Evolutionary conservation across 176 grass and related monocot species (phyloP).

Genomic region (Stipa capillata): DNA sequence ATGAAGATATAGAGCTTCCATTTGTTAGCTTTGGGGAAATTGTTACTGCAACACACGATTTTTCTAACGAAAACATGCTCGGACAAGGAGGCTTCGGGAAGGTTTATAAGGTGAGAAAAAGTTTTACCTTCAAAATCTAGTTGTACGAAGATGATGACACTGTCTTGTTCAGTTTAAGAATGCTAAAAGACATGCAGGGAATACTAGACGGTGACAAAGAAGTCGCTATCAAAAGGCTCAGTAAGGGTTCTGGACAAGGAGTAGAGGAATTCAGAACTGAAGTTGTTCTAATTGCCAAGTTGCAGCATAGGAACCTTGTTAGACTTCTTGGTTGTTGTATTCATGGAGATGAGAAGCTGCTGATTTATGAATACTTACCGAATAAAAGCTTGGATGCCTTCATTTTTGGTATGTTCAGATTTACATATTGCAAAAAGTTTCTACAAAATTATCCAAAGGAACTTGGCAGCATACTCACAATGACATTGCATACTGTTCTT

Average conservation of each 20-base stretch:
- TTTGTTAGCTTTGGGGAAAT: conserved; percentile 35
- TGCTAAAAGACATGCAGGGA: conserved; percentile 12
- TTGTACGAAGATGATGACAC: background rate
- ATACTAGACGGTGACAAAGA: background rate
- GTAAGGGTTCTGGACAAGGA: conserved; percentile 42
- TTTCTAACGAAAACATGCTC: conserved; percentile 27
- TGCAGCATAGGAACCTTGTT: conserved; percentile 37
- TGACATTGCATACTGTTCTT: background rate
- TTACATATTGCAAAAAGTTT: background rate
- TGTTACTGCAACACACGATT: conserved; percentile 35
- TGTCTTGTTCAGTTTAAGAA: background rate
- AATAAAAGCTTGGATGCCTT: conserved; percentile 39
- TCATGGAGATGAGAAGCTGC: conserved; percentile 40
- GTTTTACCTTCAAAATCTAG: background rate
- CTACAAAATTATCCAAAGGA: background rate
- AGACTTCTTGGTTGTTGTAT: conserved; percentile 41
- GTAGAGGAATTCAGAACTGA: conserved; percentile 35
- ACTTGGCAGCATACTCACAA: background rate
- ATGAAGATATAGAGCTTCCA: conserved; percentile 27
- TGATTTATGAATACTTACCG: conserved; percentile 29
- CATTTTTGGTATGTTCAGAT: conserved; percentile 15
- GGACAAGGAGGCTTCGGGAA: conserved; percentile 47
- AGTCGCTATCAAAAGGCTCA: conserved; percentile 47
- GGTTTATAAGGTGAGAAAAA: conserved; percentile 36
- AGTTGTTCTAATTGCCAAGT: conserved; percentile 35